Evolutionary conservation across 495 filamentous ascomycete species (phyloP).

Genomic region (Aspergillus indologenus): DNA sequence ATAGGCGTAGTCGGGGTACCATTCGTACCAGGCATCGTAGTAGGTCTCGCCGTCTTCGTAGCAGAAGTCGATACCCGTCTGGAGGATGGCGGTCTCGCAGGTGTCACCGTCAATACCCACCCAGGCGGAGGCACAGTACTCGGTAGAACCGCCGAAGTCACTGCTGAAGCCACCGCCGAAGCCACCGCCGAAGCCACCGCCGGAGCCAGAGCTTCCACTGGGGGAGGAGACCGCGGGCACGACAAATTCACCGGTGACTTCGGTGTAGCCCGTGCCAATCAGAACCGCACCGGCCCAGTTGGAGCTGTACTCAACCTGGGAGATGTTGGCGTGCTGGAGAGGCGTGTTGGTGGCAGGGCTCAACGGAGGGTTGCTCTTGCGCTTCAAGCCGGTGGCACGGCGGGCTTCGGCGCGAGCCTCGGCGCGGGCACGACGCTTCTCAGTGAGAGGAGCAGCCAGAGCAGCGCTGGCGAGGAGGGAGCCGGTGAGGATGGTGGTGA

Average conservation of each 20-base stretch:
- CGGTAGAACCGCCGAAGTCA: background rate
- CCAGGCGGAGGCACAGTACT: slow-evolving; percentile 54
- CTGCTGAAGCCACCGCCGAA: background rate
- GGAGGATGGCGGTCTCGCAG: slow-evolving; percentile 51
- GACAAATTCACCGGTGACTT: slow-evolving; percentile 47
- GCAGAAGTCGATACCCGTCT: slow-evolving; percentile 57
- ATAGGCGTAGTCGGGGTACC: slow-evolving; percentile 53
- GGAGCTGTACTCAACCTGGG: slow-evolving; percentile 42
- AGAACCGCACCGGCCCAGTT: slow-evolving; percentile 58
- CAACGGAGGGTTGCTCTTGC: slow-evolving; percentile 23
- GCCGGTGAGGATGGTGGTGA: slow-evolving; percentile 15
- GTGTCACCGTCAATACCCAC: slow-evolving; percentile 57
- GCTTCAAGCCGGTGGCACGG: slow-evolving; percentile 11
- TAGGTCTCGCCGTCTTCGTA: slow-evolving; percentile 28
- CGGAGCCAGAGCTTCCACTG: slow-evolving; percentile 34
- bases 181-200: slow-evolving; percentile 39
- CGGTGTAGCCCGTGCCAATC: slow-evolving; percentile 40
- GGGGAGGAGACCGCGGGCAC: slow-evolving; percentile 47
- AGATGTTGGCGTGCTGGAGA: slow-evolving; percentile 24
- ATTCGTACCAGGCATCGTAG: slow-evolving; percentile 59
- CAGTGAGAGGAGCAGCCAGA: slow-evolving; percentile 27
- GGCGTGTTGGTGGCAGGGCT: slow-evolving; percentile 25
- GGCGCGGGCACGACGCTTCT: slow-evolving; percentile 21
- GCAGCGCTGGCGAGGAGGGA: slow-evolving; percentile 18
- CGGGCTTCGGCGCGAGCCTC: slow-evolving; percentile 25